These are phyloP conservation scores for Fusarium solani-melongenae DNA, from an alignment of 2,329 filamentous ascomycete species.

Conservation along the genomic window DNA sequence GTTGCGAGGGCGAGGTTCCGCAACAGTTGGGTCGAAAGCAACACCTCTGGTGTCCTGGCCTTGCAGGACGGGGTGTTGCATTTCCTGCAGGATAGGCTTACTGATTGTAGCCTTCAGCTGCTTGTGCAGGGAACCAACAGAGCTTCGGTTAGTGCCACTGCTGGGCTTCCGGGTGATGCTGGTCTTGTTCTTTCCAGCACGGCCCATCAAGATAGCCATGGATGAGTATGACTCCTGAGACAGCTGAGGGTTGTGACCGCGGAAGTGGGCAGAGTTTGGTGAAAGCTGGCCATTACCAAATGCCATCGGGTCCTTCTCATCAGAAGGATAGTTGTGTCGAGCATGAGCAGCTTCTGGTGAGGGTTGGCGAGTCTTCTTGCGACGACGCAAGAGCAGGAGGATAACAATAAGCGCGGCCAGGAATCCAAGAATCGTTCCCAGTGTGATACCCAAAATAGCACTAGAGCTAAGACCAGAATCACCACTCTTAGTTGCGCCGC, in stretches of 20 bases:
- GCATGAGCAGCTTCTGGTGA: conserved; percentile 57
- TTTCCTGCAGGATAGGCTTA: conserved; percentile 66
- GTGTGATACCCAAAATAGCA: conserved; percentile 80
- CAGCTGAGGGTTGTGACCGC: conserved; percentile 62
- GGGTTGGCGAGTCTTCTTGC: conserved; percentile 58
- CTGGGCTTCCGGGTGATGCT: conserved; percentile 65
- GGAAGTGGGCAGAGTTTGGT: conserved; percentile 52
- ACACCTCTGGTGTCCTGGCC: conserved; percentile 56
- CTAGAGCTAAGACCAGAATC: conserved; percentile 54
- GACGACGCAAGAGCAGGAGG: conserved; percentile 67
- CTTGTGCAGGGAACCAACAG: conserved; percentile 67
- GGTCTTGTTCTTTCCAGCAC: conserved; percentile 60
- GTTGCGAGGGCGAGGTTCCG: conserved; percentile 51
- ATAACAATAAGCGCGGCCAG: conserved; percentile 76
- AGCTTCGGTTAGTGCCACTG: conserved; percentile 62
- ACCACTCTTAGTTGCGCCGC: conserved; percentile 40
- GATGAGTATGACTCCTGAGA: conserved; percentile 71
- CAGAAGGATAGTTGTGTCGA: conserved; percentile 54
- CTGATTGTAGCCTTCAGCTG: conserved; percentile 72
- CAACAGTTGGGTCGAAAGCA: conserved; percentile 50
- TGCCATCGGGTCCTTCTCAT: conserved; percentile 68
- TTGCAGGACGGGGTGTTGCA: conserved; percentile 47
- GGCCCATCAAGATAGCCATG: conserved; percentile 74
- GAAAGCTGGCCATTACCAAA: conserved; percentile 58
- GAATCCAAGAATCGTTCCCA: conserved; percentile 83